Evolutionary conservation across 345 rosid species (phyloP).

Genomic region (Geranium brycei): DNA sequence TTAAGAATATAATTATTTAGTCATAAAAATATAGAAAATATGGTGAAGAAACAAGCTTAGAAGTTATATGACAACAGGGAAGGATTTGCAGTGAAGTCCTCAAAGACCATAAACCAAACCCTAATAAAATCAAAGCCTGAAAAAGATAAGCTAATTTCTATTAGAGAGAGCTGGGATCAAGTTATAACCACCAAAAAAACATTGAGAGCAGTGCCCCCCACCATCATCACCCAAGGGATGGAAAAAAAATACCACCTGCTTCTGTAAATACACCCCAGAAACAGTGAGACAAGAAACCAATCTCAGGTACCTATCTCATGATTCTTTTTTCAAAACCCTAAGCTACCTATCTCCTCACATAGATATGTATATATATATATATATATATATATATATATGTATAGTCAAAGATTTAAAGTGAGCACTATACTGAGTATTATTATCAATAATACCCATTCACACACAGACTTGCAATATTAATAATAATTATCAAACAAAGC

Average conservation of each 20-base stretch:
- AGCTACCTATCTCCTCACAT: background rate
- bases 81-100: no score
- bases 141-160: no score
- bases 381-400: background rate
- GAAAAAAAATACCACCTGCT: slow-evolving; percentile 2
- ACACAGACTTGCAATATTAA: background rate
- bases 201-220: background rate
- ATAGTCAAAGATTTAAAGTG: background rate
- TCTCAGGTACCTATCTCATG: background rate
- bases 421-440: background rate
- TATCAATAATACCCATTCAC: background rate
- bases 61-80: no score
- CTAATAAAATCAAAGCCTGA: no score
- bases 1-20: no score
- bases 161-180: no score
- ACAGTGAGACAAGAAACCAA: no score
- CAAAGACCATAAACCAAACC: no score
- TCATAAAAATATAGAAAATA: no score
- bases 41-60: no score
- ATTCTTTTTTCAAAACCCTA: slow-evolving; percentile 3
- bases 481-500: background rate
- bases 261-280: background rate
- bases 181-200: no score
- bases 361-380: background rate
- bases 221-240: background rate